Base-by-base conservation (phyloP, 202 grass and related monocot species). In the Setaria italica region DNA sequence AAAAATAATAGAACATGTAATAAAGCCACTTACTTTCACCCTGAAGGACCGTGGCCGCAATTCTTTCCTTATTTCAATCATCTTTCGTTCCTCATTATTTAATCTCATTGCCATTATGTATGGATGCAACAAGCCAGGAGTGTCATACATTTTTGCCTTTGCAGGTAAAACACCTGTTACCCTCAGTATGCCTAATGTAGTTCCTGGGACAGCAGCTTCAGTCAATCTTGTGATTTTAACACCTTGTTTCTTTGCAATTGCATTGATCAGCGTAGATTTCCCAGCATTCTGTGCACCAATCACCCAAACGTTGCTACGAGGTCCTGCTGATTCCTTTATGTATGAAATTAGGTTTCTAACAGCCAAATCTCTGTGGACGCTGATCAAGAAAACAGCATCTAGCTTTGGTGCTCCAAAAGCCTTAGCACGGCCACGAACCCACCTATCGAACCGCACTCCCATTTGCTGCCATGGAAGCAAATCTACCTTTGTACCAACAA, bases 261-360 rank as follows among this genome's bases (percentile, higher is more conserved):
- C 95, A 85, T 98, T 98, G 65, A 98, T 98, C n/a, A 98, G 59
- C 4, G 95, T 98, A n/a, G 95, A 98, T 87, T 98, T 98, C 3
- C 95, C 93, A 47, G 93, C 95, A 87, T 98, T 98, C 86, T 98
- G 93, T 34, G 95, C 95, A n/a, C 95, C 95, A 76, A 98, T 91
- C 68, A 98, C 91, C 95, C 95, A 98, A 64, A 95, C 93, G 30
- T 98, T 98, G 73, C 95, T 94, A 19, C 93, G 85, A 21, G 95
- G 93, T 25, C 95, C 95, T 1, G 95, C 93, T 45, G 84, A 66
- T 30, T 92, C 82, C 74, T 98, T 98, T 50, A 94, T 91, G 30
- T 83, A 84, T 0, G 92, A 92, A 80, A 98, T 85, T 84, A 98
- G 90, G 33, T 98, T 98, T 70, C 93, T 94, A 56, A 98, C 92